Conservation (phyloP, 140 eudicot genomes). For the Oenanthe javanica region DNA sequence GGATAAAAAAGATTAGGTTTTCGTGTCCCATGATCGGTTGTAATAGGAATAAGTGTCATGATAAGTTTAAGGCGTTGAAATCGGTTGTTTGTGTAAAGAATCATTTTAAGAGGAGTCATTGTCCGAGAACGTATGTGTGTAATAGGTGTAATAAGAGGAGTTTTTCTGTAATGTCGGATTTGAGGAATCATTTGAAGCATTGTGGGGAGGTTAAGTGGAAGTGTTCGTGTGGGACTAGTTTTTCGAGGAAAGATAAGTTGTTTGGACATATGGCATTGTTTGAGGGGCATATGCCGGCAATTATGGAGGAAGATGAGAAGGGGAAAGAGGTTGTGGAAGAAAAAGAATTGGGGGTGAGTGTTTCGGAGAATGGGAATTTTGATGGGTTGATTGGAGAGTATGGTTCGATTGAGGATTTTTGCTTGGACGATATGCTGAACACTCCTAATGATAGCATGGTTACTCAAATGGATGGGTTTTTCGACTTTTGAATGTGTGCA, state of each 20-base stretch:
- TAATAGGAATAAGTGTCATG: slow-evolving; percentile 56
- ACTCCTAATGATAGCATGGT: slow-evolving; percentile 24
- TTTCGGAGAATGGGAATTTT: slow-evolving; percentile 24
- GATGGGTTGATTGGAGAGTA: slow-evolving; percentile 48
- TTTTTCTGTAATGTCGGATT: slow-evolving; percentile 78
- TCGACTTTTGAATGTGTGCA: slow-evolving; percentile 22
- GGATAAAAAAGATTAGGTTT: slow-evolving; percentile 34
- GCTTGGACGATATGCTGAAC: slow-evolving; percentile 35
- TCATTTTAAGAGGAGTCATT: slow-evolving; percentile 89
- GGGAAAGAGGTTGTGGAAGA: slow-evolving; percentile 20
- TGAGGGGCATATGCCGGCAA: slow-evolving; percentile 92
- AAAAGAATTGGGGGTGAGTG: slow-evolving; percentile 18
- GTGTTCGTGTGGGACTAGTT: slow-evolving; percentile 88
- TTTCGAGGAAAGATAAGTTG: slow-evolving; percentile 88
- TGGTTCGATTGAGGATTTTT: slow-evolving; percentile 41
- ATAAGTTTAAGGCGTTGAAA: slow-evolving; percentile 70
- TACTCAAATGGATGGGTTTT: slow-evolving; percentile 32
- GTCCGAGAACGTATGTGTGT: slow-evolving; percentile 81
- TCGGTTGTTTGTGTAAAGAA: slow-evolving; percentile 71
- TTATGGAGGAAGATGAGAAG: slow-evolving; percentile 29
- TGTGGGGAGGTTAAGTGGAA: slow-evolving; percentile 89
- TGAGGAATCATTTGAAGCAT: slow-evolving; percentile 86
- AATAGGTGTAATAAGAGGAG: slow-evolving; percentile 60
- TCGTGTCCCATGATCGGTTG: slow-evolving; percentile 84
- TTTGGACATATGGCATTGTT: slow-evolving; percentile 87